Percentiles rank a stretch among this genome's conserved stretches.
Evolutionary conservation across 805 yeast genomes (phyloP).

Genomic region (Saccharomycopsis guyanensis): DNA sequence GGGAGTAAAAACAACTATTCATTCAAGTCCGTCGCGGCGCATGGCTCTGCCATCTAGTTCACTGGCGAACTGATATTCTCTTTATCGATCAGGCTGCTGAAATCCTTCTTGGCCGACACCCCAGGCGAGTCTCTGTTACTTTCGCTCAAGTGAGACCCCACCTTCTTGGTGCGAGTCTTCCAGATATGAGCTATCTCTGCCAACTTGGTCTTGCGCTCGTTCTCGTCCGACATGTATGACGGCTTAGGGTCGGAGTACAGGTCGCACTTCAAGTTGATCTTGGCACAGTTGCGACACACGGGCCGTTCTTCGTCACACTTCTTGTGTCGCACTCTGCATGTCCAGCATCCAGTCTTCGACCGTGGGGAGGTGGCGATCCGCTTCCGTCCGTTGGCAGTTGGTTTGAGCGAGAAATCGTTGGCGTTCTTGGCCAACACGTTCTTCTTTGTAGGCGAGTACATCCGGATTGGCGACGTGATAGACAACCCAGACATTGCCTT

Average conservation of each 20-base stretch:
- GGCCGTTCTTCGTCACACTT: conserved; percentile 51
- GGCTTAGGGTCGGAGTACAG: conserved; percentile 22
- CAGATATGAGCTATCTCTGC: conserved; percentile 21
- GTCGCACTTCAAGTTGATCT: conserved; percentile 20
- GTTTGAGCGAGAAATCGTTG: conserved; percentile 17
- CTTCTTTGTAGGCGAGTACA: conserved; percentile 1
- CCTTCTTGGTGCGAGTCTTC: conserved; percentile 19
- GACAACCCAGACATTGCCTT: conserved; percentile 3
- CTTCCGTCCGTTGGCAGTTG: conserved; percentile 20
- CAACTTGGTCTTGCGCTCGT: conserved; percentile 19
- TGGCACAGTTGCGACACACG: conserved; percentile 35
- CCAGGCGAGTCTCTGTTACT: not conserved
- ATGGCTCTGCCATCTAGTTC: not conserved
- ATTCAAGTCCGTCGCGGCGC: too few relatives aligned
- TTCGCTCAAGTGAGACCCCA: not conserved
- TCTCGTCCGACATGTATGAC: conserved; percentile 19
- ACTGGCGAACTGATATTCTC: not conserved
- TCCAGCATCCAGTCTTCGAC: conserved; percentile 48
- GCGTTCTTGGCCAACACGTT: not conserved
- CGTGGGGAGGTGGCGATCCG: conserved; percentile 25
- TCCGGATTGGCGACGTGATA: conserved; percentile 5
- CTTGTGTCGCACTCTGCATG: conserved; percentile 57
- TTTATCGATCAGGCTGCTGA: not conserved
- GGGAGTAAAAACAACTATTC: not conserved
- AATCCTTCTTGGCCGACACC: not conserved